A percentile compares a stretch with the other conserved stretches of the same genome.
These are phyloP conservation scores for Linderina pennispora DNA, from an alignment of 192 early-diverging fungal genomes.

Conservation along the genomic window DNA sequence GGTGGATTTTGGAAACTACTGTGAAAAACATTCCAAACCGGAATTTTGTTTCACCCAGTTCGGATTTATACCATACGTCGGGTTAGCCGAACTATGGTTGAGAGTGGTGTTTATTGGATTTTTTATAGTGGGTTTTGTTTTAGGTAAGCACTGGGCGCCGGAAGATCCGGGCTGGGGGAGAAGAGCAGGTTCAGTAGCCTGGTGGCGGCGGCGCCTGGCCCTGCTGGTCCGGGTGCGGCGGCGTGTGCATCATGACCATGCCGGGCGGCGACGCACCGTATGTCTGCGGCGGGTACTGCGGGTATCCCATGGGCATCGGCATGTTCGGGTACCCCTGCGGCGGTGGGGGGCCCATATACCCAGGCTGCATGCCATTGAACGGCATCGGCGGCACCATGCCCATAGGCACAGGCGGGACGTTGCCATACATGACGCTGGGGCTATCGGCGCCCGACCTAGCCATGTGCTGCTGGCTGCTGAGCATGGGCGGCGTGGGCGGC, in stretches of 20 bases:
- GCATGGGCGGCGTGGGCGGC: constrained; percentile 9
- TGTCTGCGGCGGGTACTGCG: constrained; percentile 26
- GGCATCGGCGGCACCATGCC: constrained; percentile 41
- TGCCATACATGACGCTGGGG: constrained; percentile 25
- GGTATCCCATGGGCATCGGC: constrained; percentile 38
- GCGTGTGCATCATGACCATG: constrained; percentile 41
- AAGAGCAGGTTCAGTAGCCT: constrained; percentile 1
- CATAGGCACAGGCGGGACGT: constrained; percentile 30
- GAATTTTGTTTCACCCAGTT: too few relatives aligned
- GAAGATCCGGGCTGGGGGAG: too few relatives aligned
- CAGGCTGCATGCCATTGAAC: constrained; percentile 32
- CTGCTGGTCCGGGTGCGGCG: constrained; percentile 32
- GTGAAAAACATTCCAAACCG: too few relatives aligned
- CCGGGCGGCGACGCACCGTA: constrained; percentile 30
- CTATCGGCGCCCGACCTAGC: constrained; percentile 22
- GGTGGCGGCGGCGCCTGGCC: too few relatives aligned
- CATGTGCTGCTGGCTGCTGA: constrained; percentile 7
- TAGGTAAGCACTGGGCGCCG: too few relatives aligned
- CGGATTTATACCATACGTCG: too few relatives aligned
- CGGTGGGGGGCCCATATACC: constrained; percentile 38
- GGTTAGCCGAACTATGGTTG: too few relatives aligned
- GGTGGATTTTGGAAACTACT: too few relatives aligned
- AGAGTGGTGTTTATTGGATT: too few relatives aligned
- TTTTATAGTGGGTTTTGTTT: too few relatives aligned
- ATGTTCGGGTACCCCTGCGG: constrained; percentile 37